Evolutionary conservation across 2,329 filamentous ascomycete genomes (phyloP), one percentile per base, ranked within the genome.

Genomic region (Zymoseptoria crescenta): DNA sequence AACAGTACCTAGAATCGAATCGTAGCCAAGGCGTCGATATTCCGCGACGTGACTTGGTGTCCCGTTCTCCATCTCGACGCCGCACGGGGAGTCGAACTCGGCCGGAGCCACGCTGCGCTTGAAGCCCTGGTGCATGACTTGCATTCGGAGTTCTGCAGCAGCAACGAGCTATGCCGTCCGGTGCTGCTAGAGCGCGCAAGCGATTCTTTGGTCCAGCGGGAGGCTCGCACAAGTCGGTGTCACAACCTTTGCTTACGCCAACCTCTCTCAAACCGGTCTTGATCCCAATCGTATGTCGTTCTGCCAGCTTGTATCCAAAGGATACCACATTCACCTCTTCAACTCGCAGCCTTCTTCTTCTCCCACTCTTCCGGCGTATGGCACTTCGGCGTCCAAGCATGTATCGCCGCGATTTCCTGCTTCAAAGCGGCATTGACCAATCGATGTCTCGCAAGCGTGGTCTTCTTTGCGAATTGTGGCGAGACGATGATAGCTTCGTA

Each of bases 351-450:
- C 62, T 82, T 80, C 74, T 87, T 83, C 74, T 83, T 85, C 76
- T 89, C 84, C 85, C 88, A 96, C 78, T 96, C 90, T 69, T 91
- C 89, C 0, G 90, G 89, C 8, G 92, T 96, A 77, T 91, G 88
- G 74, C 92, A 96, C 76, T 91, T 95, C 28, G 91, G 90, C 58
- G 90, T 95, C 92, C 92, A 96, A 48, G 92, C 92, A 78, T 96
- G 92, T 68, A 96, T 96, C 64, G 83, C 84, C 16, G 89, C 89
- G 73, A 96, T 96, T 77, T 96, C 91, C 52, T 87, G 83, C 77
- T 91, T 93, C 68, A 96, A 80, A 4, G 86, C 85, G 16, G 82
- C 82, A 75, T 96, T 96, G 67, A 96, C 91, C 63, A 95, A 81
- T 50, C 92, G 86, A 75, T 96, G 90, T 59, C 92, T 83, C 72